Evolutionary conservation across 2,329 filamentous ascomycete species (phyloP).

Genomic region (Dichotomopilus funicola): DNA sequence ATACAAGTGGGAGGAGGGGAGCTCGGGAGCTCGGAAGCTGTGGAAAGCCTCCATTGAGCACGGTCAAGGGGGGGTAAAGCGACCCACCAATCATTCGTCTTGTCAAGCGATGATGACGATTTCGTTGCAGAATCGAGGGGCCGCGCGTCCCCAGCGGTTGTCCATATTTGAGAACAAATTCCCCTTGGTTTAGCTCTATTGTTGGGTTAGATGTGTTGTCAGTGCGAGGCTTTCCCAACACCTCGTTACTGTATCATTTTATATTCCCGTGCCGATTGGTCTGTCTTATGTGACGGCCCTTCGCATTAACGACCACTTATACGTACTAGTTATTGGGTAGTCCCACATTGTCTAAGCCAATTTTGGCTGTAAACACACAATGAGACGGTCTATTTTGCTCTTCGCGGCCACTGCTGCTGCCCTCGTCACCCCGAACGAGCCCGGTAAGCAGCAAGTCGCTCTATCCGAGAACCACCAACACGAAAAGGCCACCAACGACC

Average conservation of each 20-base stretch:
- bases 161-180: too few species aligned
- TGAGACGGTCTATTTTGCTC: constrained; percentile 11
- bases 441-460: constrained; percentile 2
- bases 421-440: constrained; percentile 6
- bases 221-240: too few species aligned
- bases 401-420: constrained; percentile 16
- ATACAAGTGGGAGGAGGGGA: too few species aligned
- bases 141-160: not conserved
- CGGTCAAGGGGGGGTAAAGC: not conserved
- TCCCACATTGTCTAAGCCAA: too few species aligned
- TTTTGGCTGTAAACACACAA: not conserved
- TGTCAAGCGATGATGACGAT: not conserved
- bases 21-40: too few species aligned
- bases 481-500: not conserved
- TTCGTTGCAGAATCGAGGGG: not conserved
- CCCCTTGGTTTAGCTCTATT: too few species aligned
- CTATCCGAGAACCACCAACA: not conserved
- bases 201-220: too few species aligned
- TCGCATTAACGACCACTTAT: too few species aligned
- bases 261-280: too few species aligned
- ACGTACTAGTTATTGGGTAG: too few species aligned
- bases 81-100: not conserved
- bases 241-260: too few species aligned
- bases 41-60: not conserved
- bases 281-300: too few species aligned